Conservation (phyloP, 352 stramenopile genomes). For the Aphanomyces euteiches region DNA sequence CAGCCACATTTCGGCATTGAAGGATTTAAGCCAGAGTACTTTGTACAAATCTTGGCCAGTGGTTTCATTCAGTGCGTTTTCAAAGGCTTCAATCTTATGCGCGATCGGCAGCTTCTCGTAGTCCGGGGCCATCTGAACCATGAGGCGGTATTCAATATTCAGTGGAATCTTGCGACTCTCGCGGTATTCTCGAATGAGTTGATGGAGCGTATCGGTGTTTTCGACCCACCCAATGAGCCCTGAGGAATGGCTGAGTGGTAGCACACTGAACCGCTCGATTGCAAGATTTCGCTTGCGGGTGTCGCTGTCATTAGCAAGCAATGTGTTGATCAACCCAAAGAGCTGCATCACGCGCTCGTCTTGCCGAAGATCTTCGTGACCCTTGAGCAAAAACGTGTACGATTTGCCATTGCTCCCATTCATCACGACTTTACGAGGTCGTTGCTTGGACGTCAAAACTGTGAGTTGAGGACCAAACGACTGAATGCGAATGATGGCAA, state of each 20-base stretch:
- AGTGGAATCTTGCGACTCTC: constrained; percentile 91
- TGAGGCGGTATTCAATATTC: constrained; percentile 96
- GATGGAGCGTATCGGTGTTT: constrained; percentile 99
- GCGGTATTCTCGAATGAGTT: constrained; percentile 97
- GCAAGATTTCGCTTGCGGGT: constrained; percentile 98
- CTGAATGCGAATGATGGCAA: constrained; percentile 83
- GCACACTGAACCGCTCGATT: constrained; percentile 98
- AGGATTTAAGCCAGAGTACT: constrained; percentile 99
- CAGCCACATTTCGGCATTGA: constrained; percentile 99
- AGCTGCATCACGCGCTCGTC: constrained; percentile 99
- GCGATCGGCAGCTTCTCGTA: constrained; percentile 98
- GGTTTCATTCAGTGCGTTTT: constrained; percentile 89
- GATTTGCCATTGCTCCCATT: constrained; percentile 96
- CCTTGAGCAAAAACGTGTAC: constrained; percentile 99
- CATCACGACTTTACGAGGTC: constrained; percentile 93
- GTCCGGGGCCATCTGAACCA: constrained; percentile 95
- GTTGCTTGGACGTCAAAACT: constrained; percentile 98
- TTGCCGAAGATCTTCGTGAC: constrained; percentile 99
- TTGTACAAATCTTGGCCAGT: constrained; percentile 97
- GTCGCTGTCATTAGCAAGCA: constrained; percentile 96
- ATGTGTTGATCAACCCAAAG: constrained; percentile 99
- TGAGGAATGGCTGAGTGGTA: constrained; percentile 97
- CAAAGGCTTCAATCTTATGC: constrained; percentile 99
- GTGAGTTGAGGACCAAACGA: constrained; percentile 94
- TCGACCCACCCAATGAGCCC: constrained; percentile 99